Conservation (phyloP, 345 rosid genomes). For the Camelina sativa region DNA sequence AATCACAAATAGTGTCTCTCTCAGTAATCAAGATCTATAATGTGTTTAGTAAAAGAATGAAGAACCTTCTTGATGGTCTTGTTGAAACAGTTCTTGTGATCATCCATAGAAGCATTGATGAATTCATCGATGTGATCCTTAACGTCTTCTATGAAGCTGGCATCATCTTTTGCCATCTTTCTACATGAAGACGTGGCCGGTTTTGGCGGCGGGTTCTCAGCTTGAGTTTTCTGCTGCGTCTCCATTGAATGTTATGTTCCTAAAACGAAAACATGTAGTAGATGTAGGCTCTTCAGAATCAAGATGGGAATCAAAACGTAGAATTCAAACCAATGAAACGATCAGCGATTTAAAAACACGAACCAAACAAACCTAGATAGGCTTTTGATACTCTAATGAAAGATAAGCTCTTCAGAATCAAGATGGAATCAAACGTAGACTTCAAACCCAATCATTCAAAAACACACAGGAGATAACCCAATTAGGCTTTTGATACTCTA, state of each 20-base stretch:
- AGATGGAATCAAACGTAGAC: too few species aligned
- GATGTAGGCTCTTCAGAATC: neutral
- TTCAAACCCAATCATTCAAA: too few species aligned
- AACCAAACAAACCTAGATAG: too few species aligned
- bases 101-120: slow-evolving; percentile 83
- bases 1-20: slow-evolving; percentile 7
- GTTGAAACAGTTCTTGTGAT: slow-evolving; percentile 80
- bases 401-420: slow-evolving; percentile 7
- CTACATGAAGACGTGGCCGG: slow-evolving; percentile 64
- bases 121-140: slow-evolving; percentile 92
- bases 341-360: too few species aligned
- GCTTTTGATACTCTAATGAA: neutral
- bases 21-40: neutral
- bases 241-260: slow-evolving; percentile 45
- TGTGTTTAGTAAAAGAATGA: neutral
- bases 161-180: slow-evolving; percentile 68
- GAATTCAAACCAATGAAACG: neutral
- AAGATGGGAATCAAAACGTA: neutral
- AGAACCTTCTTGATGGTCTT: slow-evolving; percentile 75
- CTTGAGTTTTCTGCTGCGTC: slow-evolving; percentile 42
- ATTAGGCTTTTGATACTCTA: neutral
- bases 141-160: slow-evolving; percentile 74
- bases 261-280: neutral
- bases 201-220: slow-evolving; percentile 39
- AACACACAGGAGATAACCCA: too few species aligned